These are phyloP conservation scores for Stachybotrys chlorohalonatus DNA, from an alignment of 2,329 filamentous ascomycete genomes.

Conservation along the genomic window DNA sequence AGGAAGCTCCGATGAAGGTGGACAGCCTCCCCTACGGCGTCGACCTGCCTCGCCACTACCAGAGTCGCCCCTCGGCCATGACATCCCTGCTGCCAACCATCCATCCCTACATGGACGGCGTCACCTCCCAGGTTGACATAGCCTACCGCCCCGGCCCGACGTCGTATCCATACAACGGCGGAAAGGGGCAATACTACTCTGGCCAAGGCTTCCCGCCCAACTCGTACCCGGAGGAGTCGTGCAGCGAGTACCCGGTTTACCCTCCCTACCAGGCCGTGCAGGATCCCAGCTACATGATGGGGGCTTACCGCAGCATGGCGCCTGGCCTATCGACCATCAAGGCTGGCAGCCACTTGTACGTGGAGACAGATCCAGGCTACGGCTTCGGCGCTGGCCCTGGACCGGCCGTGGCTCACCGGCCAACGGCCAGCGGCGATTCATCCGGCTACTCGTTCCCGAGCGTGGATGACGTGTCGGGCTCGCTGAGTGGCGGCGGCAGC, in stretches of 20 bases:
- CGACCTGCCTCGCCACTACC: constrained; percentile 20
- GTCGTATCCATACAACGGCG: constrained; percentile 8
- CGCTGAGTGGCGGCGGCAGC: constrained; percentile 1
- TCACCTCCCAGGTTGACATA: constrained; percentile 6
- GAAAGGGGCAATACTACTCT: constrained; percentile 16
- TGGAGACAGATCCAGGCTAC: constrained; percentile 17
- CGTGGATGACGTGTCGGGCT: constrained; percentile 9
- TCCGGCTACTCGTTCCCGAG: constrained; percentile 11
- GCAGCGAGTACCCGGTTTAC: constrained; percentile 15
- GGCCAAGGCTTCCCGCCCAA: constrained; percentile 13
- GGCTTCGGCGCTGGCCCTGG: constrained; percentile 11
- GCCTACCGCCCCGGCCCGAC: neutral
- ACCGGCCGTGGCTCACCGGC: constrained; percentile 8
- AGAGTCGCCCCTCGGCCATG: constrained; percentile 13
- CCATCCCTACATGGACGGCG: constrained; percentile 8
- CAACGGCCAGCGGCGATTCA: constrained; percentile 4
- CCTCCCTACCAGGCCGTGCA: constrained; percentile 9
- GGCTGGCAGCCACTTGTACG: constrained; percentile 10
- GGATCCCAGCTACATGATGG: constrained; percentile 15
- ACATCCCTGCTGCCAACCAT: constrained; percentile 6
- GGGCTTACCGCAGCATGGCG: constrained; percentile 12
- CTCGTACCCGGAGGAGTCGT: constrained; percentile 14
- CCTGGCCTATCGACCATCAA: constrained; percentile 8
- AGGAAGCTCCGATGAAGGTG: constrained; percentile 18
- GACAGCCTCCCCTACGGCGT: constrained; percentile 18